Evolutionary conservation across 75 land plant genomes (phyloP).

Genomic region (Cupressus sempervirens): DNA sequence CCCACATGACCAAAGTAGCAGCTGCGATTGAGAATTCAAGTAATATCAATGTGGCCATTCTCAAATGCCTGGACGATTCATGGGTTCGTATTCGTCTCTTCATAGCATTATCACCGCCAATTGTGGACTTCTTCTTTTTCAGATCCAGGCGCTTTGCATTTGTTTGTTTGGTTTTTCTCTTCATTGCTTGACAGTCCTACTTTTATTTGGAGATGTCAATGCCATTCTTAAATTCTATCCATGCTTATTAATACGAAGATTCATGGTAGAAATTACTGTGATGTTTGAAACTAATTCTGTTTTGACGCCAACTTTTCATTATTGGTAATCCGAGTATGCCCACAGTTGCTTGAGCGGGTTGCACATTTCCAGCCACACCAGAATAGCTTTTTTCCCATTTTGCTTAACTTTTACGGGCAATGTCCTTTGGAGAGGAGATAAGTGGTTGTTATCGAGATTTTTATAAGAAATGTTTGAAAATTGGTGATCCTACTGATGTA

Average conservation of each 20-base stretch:
- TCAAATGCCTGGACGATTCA: neutral
- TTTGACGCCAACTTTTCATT: neutral
- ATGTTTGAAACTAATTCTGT: neutral
- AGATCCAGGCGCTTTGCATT: neutral
- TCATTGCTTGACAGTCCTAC: neutral
- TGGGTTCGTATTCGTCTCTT: neutral
- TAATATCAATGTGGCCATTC: neutral
- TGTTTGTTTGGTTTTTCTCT: too few species aligned
- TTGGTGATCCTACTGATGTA: too few species aligned
- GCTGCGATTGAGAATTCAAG: neutral
- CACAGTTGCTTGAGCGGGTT: too few species aligned
- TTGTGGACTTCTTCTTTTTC: neutral
- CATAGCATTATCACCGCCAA: neutral
- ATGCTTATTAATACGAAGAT: neutral
- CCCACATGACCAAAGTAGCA: conserved; percentile 3
- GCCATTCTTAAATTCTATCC: neutral
- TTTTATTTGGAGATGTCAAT: too few species aligned
- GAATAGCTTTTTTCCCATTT: neutral
- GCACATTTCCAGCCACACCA: neutral
- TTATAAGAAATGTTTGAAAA: too few species aligned
- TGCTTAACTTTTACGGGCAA: neutral
- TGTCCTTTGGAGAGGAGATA: too few species aligned
- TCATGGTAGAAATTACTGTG: neutral
- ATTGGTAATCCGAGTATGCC: too few species aligned
- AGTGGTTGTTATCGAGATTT: too few species aligned